Percentiles rank a stretch among this genome's conserved stretches.
Conservation (phyloP, 345 rosid species). For the Gossypium australe region DNA sequence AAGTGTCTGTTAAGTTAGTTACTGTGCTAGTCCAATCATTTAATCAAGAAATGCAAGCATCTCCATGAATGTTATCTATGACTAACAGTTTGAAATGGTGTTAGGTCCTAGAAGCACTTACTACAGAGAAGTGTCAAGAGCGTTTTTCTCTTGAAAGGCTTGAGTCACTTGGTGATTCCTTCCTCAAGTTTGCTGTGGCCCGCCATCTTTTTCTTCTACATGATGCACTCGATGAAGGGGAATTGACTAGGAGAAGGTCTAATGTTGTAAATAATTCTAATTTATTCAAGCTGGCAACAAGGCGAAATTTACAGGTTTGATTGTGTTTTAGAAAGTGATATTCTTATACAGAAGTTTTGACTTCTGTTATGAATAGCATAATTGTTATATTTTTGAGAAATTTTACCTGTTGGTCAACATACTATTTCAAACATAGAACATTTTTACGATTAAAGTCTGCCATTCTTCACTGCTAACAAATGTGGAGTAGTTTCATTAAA, state of each 20-base stretch:
- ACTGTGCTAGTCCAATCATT: not conserved
- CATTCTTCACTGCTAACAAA: conserved; percentile 1
- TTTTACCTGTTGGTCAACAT: not conserved
- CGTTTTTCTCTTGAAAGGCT: conserved; percentile 92
- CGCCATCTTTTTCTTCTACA: conserved; percentile 72
- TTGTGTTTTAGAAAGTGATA: conserved; percentile 9
- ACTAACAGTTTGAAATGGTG: conserved; percentile 23
- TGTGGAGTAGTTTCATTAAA: not conserved
- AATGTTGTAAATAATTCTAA: conserved; percentile 71
- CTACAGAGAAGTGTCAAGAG: conserved; percentile 95
- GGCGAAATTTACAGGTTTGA: conserved; percentile 68
- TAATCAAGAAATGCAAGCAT: not conserved
- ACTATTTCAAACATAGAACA: not conserved
- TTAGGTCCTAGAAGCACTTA: conserved; percentile 87
- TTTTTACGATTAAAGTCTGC: not conserved
- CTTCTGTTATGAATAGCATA: not conserved
- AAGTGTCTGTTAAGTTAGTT: not conserved
- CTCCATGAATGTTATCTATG: conserved; percentile 7
- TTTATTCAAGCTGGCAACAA: conserved; percentile 58
- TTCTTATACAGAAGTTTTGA: not conserved
- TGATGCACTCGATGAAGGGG: conserved; percentile 78
- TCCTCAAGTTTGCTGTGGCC: conserved; percentile 81
- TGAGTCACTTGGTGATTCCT: conserved; percentile 85
- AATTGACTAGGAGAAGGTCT: conserved; percentile 74
- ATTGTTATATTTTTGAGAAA: conserved; percentile 2